Base-by-base conservation (phyloP, 306 rosid genomes). In the Trifolium fragiferum region DNA sequence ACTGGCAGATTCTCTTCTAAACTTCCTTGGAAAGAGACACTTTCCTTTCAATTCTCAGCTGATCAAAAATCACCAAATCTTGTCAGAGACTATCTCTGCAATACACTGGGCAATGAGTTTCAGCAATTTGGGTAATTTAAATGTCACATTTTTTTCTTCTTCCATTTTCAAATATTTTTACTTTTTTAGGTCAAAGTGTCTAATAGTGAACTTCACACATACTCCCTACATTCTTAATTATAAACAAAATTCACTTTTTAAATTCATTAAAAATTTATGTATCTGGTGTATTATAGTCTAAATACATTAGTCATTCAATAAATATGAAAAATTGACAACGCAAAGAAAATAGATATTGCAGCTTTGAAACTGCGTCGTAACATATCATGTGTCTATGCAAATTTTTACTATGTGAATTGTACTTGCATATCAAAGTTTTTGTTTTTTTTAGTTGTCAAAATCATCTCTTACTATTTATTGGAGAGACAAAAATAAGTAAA, bases 1-100 rank as follows among this genome's bases (percentile, higher is more conserved):
- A 90, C 98, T 8, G 86, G 92, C 32, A 88, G 99, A 3, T 95
- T 95, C 84, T 92, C 93, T 10, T 87, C 97, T 9, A 95, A 95
- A 68, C 90, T 95, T 27, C 99, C 98, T 0, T 95, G 99, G 99
- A 95, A 95, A 60, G 99, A 95, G 63, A 91, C 97, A 0, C 95
- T 91, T 11, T 91, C 99, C 8, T 91, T 92, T 65, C 85, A 88
- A 58, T 92, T 77, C 69, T 73, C 87, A 2, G 82, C 91, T 0
- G 49, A 86, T 0, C 35, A 65, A 0, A 55, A 41, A 51, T 72
- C 84, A 1, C 35, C 84, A 41, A 68, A 70, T 33, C 68, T 79
- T 47, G 92, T 95, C 73, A 73, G 64, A 60, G 84, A 89, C 51
- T 87, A 90, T 50, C 37, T 95, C 3, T 72, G 70, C 77, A 47